Evolutionary conservation across 176 grass and related monocot species (phyloP).

Genomic region (Rhynchospora pubera): DNA sequence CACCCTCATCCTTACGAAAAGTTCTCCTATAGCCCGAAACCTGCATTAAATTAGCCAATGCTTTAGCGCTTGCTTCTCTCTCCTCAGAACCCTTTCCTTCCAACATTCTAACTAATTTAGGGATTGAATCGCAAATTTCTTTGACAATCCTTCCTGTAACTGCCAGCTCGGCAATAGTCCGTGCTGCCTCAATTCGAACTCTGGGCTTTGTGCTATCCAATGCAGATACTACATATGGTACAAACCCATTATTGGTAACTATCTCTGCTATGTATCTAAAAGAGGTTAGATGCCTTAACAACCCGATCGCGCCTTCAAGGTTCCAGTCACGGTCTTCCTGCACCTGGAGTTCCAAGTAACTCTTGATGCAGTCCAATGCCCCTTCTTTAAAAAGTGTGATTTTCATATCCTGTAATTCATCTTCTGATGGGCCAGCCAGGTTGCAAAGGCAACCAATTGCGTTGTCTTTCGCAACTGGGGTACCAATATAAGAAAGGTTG

Average conservation of each 20-base stretch:
- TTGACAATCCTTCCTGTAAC: constrained; percentile 26
- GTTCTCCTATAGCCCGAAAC: constrained; percentile 34
- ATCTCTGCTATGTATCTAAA: constrained; percentile 81
- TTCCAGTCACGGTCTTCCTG: constrained; percentile 29
- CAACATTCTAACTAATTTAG: constrained; percentile 59
- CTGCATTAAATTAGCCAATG: constrained; percentile 40
- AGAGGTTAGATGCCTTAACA: constrained; percentile 58
- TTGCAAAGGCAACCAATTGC: constrained; percentile 63
- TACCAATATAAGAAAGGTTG: constrained; percentile 51
- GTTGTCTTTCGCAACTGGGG: constrained; percentile 49
- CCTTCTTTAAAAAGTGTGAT: constrained; percentile 73
- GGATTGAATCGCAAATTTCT: constrained; percentile 34
- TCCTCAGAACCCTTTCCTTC: constrained; percentile 41
- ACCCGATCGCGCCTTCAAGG: constrained; percentile 50
- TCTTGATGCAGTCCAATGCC: constrained; percentile 52
- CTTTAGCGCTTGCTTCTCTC: constrained; percentile 45
- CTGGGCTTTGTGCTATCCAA: constrained; percentile 29
- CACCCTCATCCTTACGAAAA: constrained; percentile 62
- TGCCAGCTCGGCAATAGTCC: constrained; percentile 49
- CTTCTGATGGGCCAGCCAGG: constrained; percentile 40
- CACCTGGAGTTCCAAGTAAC: constrained; percentile 39
- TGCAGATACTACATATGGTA: constrained; percentile 33
- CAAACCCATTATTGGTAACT: constrained; percentile 31
- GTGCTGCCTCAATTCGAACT: constrained; percentile 47
- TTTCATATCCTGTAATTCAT: constrained; percentile 47